Evolutionary conservation across 805 yeast genomes (phyloP).

Genomic region (Candida khao-thaluensis): DNA sequence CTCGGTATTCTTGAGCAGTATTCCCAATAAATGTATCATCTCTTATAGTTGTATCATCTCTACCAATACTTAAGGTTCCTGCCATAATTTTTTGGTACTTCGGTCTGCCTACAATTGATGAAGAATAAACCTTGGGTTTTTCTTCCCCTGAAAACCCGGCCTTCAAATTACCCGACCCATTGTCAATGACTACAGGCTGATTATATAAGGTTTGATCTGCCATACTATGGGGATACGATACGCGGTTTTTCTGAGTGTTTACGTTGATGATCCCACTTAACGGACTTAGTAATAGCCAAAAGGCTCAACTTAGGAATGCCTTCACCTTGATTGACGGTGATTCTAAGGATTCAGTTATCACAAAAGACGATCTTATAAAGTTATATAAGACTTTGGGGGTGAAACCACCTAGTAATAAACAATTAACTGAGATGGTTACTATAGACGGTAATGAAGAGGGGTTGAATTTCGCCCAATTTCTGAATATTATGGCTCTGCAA

Average conservation of each 20-base stretch:
- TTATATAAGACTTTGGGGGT: conserved; percentile 56
- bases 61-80: conserved; percentile 22
- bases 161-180: conserved; percentile 79
- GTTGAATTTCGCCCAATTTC: conserved; percentile 63
- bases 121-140: conserved; percentile 63
- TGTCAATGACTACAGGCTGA: conserved; percentile 47
- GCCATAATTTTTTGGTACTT: conserved; percentile 85
- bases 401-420: conserved; percentile 39
- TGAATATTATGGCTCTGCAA: conserved; percentile 59
- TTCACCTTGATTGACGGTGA: conserved; percentile 82
- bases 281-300: conserved; percentile 58
- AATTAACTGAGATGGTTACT: conserved; percentile 51
- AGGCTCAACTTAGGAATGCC: conserved; percentile 66
- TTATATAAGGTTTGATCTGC: conserved; percentile 29
- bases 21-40: conserved; percentile 74
- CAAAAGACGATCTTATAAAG: conserved; percentile 53
- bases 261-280: conserved; percentile 22
- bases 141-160: conserved; percentile 95
- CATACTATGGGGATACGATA: conserved; percentile 1
- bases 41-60: conserved; percentile 43
- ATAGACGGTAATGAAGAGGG: conserved; percentile 23
- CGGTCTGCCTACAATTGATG: conserved; percentile 74
- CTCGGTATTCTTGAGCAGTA: conserved; percentile 72
- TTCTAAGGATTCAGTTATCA: conserved; percentile 62
- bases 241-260: conserved; percentile 3